phyloP scores from a whole-genome alignment of 202 grass and related monocot species.

The Schoenoplectus tabernaemontani region DNA sequence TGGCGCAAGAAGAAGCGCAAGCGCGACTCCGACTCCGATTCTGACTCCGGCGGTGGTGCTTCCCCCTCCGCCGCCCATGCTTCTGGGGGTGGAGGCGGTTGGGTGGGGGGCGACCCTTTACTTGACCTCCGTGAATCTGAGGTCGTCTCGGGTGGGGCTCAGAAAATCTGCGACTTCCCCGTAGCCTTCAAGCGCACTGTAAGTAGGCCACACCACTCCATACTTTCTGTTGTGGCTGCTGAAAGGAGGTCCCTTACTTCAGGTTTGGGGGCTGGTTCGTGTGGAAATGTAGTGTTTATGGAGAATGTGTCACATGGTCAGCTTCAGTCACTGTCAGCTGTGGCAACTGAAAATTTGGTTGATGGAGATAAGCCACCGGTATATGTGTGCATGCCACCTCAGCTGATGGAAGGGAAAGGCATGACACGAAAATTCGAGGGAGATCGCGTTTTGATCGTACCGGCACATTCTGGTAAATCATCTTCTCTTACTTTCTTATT shows the following conservation, averaged over 20 bases:
- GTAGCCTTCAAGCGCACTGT: constrained; percentile 37
- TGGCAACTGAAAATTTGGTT: constrained; percentile 51
- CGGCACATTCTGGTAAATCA: constrained; percentile 61
- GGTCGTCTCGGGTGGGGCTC: constrained; percentile 41
- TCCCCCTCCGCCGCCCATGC: constrained; percentile 16
- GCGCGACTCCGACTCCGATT: constrained; percentile 26
- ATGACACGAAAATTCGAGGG: constrained; percentile 42
- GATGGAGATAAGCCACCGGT: constrained; percentile 46
- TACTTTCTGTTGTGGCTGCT: constrained; percentile 47
- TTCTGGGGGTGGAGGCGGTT: constrained; percentile 31
- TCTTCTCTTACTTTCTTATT: neutral
- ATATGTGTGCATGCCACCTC: constrained; percentile 54
- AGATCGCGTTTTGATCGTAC: constrained; percentile 39
- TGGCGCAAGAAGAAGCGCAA: constrained; percentile 81
- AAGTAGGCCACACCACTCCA: constrained; percentile 60
- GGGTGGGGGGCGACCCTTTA: constrained; percentile 21
- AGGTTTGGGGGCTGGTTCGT: neutral
- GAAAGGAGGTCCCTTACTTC: constrained; percentile 26
- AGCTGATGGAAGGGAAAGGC: constrained; percentile 74
- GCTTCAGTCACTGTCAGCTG: constrained; percentile 55
- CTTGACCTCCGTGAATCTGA: constrained; percentile 46
- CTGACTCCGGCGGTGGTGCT: constrained; percentile 23
- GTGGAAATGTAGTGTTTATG: neutral
- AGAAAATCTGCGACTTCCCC: constrained; percentile 51
- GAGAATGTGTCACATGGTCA: constrained; percentile 87